Evolutionary conservation across 306 rosid species (phyloP).

Genomic region (Lagenaria siceraria): DNA sequence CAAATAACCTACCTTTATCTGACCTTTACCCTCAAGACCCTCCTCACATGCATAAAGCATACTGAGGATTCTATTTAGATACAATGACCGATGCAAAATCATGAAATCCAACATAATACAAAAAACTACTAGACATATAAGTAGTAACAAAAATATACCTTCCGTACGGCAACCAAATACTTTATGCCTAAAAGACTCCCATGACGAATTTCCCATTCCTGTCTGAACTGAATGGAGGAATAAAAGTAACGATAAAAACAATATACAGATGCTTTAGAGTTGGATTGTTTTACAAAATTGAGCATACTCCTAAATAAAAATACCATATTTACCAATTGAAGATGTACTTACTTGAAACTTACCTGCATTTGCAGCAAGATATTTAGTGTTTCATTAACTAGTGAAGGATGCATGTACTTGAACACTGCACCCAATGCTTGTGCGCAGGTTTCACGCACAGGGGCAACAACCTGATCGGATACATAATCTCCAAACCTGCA

Average conservation of each 20-base stretch:
- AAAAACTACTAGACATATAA: not conserved
- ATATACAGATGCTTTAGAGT: conserved; percentile 15
- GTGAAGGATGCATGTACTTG: conserved; percentile 82
- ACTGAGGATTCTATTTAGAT: not conserved
- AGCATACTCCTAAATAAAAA: conserved; percentile 7
- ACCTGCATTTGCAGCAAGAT: conserved; percentile 97
- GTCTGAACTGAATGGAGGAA: conserved; percentile 79
- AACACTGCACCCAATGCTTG: conserved; percentile 92
- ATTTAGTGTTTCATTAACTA: conserved; percentile 71
- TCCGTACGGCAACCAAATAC: conserved; percentile 85
- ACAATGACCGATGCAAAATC: not conserved
- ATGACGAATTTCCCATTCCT: conserved; percentile 99
- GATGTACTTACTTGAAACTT: conserved; percentile 28
- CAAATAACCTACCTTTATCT: not conserved
- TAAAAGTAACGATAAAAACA: conserved; percentile 29
- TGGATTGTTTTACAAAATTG: not conserved
- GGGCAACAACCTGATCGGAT: conserved; percentile 99
- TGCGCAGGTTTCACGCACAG: conserved; percentile 97
- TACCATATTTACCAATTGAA: conserved; percentile 5
- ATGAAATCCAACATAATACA: conserved; percentile 5
- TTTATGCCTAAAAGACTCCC: conserved; percentile 94
- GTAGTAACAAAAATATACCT: conserved; percentile 23
- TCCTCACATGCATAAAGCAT: not conserved
- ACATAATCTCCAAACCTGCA: conserved; percentile 98
- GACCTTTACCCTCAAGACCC: not conserved